Percentiles rank a stretch among this genome's conserved stretches.
These are phyloP conservation scores for Raphanus sativus DNA, from an alignment of 345 rosid species.

Conservation along the genomic window DNA sequence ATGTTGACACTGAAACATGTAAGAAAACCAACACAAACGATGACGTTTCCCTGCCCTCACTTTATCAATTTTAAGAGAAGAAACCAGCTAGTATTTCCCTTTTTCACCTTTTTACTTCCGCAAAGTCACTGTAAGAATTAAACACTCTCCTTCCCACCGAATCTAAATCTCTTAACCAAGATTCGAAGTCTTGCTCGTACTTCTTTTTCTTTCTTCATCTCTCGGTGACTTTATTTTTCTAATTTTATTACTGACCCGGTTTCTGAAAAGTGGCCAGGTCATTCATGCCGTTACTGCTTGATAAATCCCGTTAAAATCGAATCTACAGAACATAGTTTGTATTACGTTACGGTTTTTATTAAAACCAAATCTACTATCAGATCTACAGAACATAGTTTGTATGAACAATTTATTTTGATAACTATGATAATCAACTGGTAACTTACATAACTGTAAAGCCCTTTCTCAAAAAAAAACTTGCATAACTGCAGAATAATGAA, in stretches of 20 bases:
- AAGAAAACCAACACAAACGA: conserved; percentile 26
- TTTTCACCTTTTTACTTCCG: conserved; percentile 28
- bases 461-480: neutral
- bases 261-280: conserved; percentile 19
- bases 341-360: neutral
- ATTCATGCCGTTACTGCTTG: conserved; percentile 17
- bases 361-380: neutral
- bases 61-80: conserved; percentile 19
- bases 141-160: conserved; percentile 24
- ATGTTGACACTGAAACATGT: conserved; percentile 39
- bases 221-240: neutral
- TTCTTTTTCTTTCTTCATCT: neutral
- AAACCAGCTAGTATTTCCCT: conserved; percentile 12
- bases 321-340: too few species aligned
- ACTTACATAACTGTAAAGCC: neutral
- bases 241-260: neutral
- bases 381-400: neutral
- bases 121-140: conserved; percentile 30
- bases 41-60: conserved; percentile 36
- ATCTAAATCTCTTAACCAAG: conserved; percentile 37
- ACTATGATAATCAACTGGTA: neutral
- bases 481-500: neutral
- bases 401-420: neutral
- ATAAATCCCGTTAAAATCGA: conserved; percentile 16
- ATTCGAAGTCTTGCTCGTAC: conserved; percentile 35